phyloP scores from a whole-genome alignment of 768 basidiomycete species.

The Lyophyllum decastes region DNA sequence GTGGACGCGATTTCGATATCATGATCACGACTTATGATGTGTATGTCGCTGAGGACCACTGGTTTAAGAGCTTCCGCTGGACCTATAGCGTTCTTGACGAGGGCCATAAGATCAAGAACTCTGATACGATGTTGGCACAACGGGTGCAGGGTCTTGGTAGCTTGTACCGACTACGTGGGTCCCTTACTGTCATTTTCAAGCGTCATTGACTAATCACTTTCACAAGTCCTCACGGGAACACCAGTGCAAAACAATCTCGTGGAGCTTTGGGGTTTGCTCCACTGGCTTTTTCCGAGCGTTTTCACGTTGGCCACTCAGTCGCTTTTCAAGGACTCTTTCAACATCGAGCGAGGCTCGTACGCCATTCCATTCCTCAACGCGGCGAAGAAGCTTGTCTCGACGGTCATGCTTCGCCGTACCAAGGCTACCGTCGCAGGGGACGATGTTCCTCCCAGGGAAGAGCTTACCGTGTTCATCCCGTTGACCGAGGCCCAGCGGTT shows the following conservation, averaged over 20 bases:
- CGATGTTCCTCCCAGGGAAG: constrained; percentile 59
- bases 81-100: constrained; percentile 64
- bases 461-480: constrained; percentile 57
- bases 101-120: constrained; percentile 75
- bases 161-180: constrained; percentile 55
- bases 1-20: constrained; percentile 49
- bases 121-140: constrained; percentile 51
- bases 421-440: constrained; percentile 45
- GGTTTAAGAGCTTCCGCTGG: constrained; percentile 65
- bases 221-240: constrained; percentile 67
- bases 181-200: neutral
- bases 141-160: constrained; percentile 60
- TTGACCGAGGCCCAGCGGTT: constrained; percentile 62
- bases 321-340: constrained; percentile 53
- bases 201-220: neutral
- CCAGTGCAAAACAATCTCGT: constrained; percentile 69
- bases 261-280: constrained; percentile 58
- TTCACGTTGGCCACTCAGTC: constrained; percentile 50
- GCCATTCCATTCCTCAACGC: constrained; percentile 47
- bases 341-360: constrained; percentile 55
- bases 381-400: constrained; percentile 47
- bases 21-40: constrained; percentile 72
- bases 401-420: constrained; percentile 62
- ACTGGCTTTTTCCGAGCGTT: constrained; percentile 55
- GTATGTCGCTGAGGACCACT: constrained; percentile 55